Evolutionary conservation across 1,139 yeast genomes (phyloP), one percentile per base, ranked within the genome.

Genomic region (Sugiyamaella novakii): DNA sequence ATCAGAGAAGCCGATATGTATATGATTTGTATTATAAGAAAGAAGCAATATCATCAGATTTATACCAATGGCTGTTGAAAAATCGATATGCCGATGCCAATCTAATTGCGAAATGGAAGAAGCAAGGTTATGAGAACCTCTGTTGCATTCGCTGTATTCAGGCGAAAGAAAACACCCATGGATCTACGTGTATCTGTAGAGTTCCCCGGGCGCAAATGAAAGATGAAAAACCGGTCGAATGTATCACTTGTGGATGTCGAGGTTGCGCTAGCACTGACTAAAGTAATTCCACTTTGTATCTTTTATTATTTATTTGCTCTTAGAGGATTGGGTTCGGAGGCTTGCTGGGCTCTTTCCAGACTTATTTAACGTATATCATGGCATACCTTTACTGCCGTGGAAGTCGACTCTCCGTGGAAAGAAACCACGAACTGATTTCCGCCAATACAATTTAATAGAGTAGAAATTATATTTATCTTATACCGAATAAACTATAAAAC

Each of bases 71-170:
- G 87, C 70, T 89, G 21, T 61, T 87, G 47, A 77, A 78, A 55
- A 83, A 86, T 60, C 78, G 80, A 50, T 80, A 81, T 58, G 86
- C 79, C 1, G 92, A 89, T 63, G 79, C 74, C 5, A 77, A 80
- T 38, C 70, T 89, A 52, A 87, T 89, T 33, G 94, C 96, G 29
- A 89, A 89, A 65, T 89, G 97, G 97, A 83, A 83, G 66, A 88
- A 87, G 62, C 83, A 80, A 62, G 97, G 97, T 6, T 89, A 89
- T 66, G 97, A 89, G 63, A 79, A 84, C 52, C 70, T 89, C 48
- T 89, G 98, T 62, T 89, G 98, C 63, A 67, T 89, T 53, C 77
- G 79, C 56, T 89, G 98, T 63, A 87, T 89, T 34, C 81, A 81
- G 59, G 73, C 76, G n/a, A 70, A 67, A 34, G 87, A 84, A 54